A percentile compares a stretch with the other conserved stretches of the same genome.
Evolutionary conservation across 352 stramenopile species (phyloP).

Genomic region (Heterotrichella gracilis): DNA sequence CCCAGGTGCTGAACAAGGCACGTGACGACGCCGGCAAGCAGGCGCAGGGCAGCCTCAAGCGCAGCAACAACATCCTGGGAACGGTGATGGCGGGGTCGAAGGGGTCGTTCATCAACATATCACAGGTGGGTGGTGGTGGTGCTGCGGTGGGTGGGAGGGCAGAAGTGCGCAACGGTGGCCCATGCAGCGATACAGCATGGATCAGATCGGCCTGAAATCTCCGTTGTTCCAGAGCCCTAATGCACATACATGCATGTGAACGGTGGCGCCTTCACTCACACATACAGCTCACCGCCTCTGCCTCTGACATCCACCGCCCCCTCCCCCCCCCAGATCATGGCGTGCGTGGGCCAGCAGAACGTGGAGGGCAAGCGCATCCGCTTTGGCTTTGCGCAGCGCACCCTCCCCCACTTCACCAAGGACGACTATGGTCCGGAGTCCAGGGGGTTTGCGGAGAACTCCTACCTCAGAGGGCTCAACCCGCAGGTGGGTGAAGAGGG

Average conservation of each 20-base stretch:
- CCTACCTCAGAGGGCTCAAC: conserved; percentile 68
- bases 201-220: too few species aligned
- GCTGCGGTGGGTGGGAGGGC: too few species aligned
- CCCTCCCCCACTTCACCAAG: conserved; percentile 65
- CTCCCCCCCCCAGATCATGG: too few species aligned
- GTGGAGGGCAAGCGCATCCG: conserved; percentile 57
- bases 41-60: conserved; percentile 37
- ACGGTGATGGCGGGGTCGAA: conserved; percentile 95
- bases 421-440: conserved; percentile 86
- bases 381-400: conserved; percentile 66
- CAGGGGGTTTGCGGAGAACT: conserved; percentile 95
- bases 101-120: conserved; percentile 97
- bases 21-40: conserved; percentile 44
- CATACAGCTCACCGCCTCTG: too few species aligned
- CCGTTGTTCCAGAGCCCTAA: too few species aligned
- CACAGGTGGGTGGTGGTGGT: too few species aligned
- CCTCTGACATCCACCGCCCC: too few species aligned
- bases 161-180: too few species aligned
- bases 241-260: too few species aligned
- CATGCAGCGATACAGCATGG: too few species aligned
- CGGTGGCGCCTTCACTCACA: too few species aligned
- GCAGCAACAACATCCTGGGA: conserved; percentile 94
- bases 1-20: conserved; percentile 46
- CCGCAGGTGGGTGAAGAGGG: too few species aligned
- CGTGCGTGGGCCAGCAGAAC: conserved; percentile 67